Evolutionary conservation across 176 grass and related monocot genomes (phyloP).

Genomic region (Avena atlantica): DNA sequence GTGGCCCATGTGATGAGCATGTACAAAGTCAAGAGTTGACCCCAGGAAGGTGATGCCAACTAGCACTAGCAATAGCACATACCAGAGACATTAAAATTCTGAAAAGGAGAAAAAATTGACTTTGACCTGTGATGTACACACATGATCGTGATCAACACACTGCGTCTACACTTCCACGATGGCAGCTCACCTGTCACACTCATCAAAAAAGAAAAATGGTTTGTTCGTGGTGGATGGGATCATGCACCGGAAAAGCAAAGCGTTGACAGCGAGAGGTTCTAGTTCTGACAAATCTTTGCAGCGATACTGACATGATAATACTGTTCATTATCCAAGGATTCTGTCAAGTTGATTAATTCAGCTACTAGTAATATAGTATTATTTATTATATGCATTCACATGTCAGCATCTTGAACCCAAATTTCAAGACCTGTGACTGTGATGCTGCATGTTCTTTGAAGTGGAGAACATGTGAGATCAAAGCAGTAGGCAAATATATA

Average conservation of each 20-base stretch:
- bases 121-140: slow-evolving; percentile 6
- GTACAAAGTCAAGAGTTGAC: slow-evolving; percentile 34
- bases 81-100: neutral
- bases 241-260: slow-evolving; percentile 41
- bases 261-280: slow-evolving; percentile 22
- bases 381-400: neutral
- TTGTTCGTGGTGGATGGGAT: slow-evolving; percentile 34
- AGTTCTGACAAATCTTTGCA: slow-evolving; percentile 38
- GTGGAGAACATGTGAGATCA: neutral
- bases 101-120: neutral
- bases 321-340: slow-evolving; percentile 10
- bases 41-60: slow-evolving; percentile 28
- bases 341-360: slow-evolving; percentile 9
- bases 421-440: neutral
- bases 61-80: slow-evolving; percentile 20
- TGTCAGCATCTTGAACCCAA: neutral
- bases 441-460: neutral
- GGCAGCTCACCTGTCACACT: slow-evolving; percentile 49
- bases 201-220: slow-evolving; percentile 9
- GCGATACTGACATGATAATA: slow-evolving; percentile 27
- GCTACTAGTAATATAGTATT: neutral
- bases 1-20: neutral
- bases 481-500: neutral
- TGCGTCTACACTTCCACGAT: neutral
- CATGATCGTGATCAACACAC: neutral